Base-by-base conservation (phyloP, 2,329 filamentous ascomycete genomes). In the Apiospora saccharicola region DNA sequence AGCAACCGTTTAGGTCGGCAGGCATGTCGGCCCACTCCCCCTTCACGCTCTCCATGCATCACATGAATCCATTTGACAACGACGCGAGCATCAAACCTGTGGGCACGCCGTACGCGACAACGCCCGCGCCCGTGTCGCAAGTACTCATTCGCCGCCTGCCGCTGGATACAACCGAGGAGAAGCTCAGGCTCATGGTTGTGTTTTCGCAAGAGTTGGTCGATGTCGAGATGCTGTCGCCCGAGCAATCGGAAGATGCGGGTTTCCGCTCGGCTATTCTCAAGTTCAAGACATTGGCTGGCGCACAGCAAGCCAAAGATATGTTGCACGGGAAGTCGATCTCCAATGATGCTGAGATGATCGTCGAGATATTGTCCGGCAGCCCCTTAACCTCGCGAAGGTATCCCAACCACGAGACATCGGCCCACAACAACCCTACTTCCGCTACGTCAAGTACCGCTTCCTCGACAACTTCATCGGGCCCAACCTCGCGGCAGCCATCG, bases 91-190 rank as follows among this genome's bases (percentile, higher is more conserved):
- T 73, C 70, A 83, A 82, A 72, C 81, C 85, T 24, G 78, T 84
- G 64, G 83, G 83, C 72, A 82, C 81, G 1, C 82, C 83, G 3
- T 85, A 83, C 74, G 78, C 82, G 72, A 78, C 77, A 71, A 79
- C 82, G 22, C 75, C 81, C n/a, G 67, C 82, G 71, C 69, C 83
- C 68, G 78, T 81, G 70, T 80, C 83, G 76, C 78, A 85, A 30
- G 82, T 90, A 47, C 78, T 89, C 67, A 88, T 91, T 73, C 87
- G 87, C 70, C 84, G 86, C 74, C 83, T 91, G 16, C 89, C 89
- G 1, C 74, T 83, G 69, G 86, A 87, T 75, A 89, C 86, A 3
- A 86, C 86, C 0, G 86, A 89, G 69, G 86, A 90, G 69, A 84
- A 85, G 34, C 77, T 91, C 70, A 83, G 86, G 67, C 80, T 89